Evolutionary conservation across 2,329 filamentous ascomycete species (phyloP), one percentile per base, ranked within the genome.

Genomic region (Alternaria solani): DNA sequence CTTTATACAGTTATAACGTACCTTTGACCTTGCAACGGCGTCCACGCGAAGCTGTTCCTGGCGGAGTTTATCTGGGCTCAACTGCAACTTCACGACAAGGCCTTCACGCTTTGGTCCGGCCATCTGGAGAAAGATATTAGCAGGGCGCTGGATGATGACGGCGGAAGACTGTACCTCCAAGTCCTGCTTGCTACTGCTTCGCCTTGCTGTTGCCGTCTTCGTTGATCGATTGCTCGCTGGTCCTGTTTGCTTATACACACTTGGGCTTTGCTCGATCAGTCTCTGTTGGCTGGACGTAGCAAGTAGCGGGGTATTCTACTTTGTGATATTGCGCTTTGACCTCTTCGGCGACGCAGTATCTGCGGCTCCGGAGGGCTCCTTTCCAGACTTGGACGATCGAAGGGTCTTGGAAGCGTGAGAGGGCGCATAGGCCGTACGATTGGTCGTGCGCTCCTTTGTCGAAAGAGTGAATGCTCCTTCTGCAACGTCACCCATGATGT

Each of bases 1-100:
- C 4, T 20, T 2, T 3, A 1, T 39, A 12, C n/a, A 18, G 0
- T 20, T n/a, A 39, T n/a, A 20, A 11, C 1, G 0, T 20, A 39
- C 36, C n/a, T 23, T 23, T 41, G 38, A 23, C 0, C 14, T 11
- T 14, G 5, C 38, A 14, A 3, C 6, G 5, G 18, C 2, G 2
- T 41, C 38, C 3, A 12, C 4, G 18, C 38, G 38, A 20, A 12
- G 18, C 20, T 41, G 14, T 41, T 41, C 38, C 38, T 23, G 38
- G 0, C 16, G 18, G 0, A 41, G 38, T 3, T 20, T 20, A 11
- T 41, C 38, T 9, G 9, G 9, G 12, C 38, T 23, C 4, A 41
- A 7, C 23, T 9, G 18, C 38, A 41, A n/a, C 38, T 41, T 12
- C 38, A 41, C 9, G 4, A 23, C 9, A 23, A 12, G 18, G 5